phyloP scores from a whole-genome alignment of 805 yeast genomes.

The Suhomyces sp. region DNA sequence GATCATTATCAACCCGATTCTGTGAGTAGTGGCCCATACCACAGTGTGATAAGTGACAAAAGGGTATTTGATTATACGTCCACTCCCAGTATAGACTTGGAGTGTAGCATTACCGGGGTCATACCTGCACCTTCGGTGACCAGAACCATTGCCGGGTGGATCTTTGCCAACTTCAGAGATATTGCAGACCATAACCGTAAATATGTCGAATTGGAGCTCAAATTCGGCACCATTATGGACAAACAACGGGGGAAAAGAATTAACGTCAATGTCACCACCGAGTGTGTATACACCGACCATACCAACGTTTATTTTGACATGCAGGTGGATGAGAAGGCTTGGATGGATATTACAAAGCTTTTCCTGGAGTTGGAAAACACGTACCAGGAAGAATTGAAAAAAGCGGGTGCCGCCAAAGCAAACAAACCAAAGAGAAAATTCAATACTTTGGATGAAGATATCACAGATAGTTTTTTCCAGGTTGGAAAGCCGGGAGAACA shows the following conservation, averaged over 20 bases:
- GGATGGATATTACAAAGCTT: slow-evolving; percentile 53
- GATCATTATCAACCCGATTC: background rate
- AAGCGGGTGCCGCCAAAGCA: slow-evolving; percentile 11
- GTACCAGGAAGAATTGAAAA: slow-evolving; percentile 42
- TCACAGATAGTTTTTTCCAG: slow-evolving; percentile 61
- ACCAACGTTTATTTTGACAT: slow-evolving; percentile 59
- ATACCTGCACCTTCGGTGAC: slow-evolving; percentile 80
- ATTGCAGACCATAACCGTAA: slow-evolving; percentile 55
- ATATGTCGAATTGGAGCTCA: slow-evolving; percentile 67
- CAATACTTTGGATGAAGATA: slow-evolving; percentile 58
- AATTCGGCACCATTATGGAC: slow-evolving; percentile 70
- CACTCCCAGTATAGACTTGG: slow-evolving; percentile 37
- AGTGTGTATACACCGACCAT: slow-evolving; percentile 58
- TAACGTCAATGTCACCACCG: slow-evolving; percentile 65
- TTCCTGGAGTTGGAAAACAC: slow-evolving; percentile 54
- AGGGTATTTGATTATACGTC: slow-evolving; percentile 31
- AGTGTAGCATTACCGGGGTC: slow-evolving; percentile 65
- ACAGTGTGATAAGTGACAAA: slow-evolving; percentile 7
- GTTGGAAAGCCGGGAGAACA: slow-evolving; percentile 62
- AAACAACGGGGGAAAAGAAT: slow-evolving; percentile 62
- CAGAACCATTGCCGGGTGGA: slow-evolving; percentile 83
- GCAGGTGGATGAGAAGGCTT: slow-evolving; percentile 64
- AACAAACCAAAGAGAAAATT: slow-evolving; percentile 49
- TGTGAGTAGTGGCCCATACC: background rate
- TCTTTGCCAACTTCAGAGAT: slow-evolving; percentile 75